Evolutionary conservation across 176 grass and related monocot genomes (phyloP), one percentile per base, ranked within the genome.

Genomic region (sorghum (Sorghum bicolor)): DNA sequence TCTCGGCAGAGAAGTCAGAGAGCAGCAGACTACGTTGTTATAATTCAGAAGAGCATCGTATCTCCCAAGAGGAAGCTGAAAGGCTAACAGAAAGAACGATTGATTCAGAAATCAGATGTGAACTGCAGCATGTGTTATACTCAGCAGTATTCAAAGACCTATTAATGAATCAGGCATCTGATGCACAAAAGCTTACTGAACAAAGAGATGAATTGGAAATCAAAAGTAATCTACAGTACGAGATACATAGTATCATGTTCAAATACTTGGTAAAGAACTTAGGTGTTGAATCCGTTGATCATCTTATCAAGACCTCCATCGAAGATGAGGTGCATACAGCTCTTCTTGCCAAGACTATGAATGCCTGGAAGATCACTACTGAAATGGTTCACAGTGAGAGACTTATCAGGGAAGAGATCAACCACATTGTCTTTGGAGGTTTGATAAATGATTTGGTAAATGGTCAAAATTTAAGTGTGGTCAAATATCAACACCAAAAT

Each of bases 71-170:
- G 22, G 83, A 82, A 22, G 43, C 61, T 68, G 57, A 65, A 62
- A 77, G 34, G 29, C 61, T 92, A 62, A 53, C 67, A 68, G 78
- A 86, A 64, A 74, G 82, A 32, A 80, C 79, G 14, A 24, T 44
- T 63, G 79, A 70, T 74, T 74, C 31, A 43, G 79, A 86, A 6
- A 70, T 79, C 36, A 78, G 57, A 92, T 72, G 47, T 79, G 60
- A 39, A 31, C 69, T 85, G n/a, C 36, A 78, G 20, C 39, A 79
- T n/a, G 86, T 78, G 33, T 50, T 60, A 13, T 82, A 91, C 45
- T 34, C 36, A 40, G 64, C 43, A 11, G 75, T 38, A 38, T 78
- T 67, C 44, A 68, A 41, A 52, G 77, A 80, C 53, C 43, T 91
- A 31, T 26, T 38, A 14, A 79, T 29, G 73, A 34, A 40, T 43